Evolutionary conservation across 345 rosid genomes (phyloP), one percentile per base, ranked within the genome.

Genomic region (Rhodomyrtus tomentosa): DNA sequence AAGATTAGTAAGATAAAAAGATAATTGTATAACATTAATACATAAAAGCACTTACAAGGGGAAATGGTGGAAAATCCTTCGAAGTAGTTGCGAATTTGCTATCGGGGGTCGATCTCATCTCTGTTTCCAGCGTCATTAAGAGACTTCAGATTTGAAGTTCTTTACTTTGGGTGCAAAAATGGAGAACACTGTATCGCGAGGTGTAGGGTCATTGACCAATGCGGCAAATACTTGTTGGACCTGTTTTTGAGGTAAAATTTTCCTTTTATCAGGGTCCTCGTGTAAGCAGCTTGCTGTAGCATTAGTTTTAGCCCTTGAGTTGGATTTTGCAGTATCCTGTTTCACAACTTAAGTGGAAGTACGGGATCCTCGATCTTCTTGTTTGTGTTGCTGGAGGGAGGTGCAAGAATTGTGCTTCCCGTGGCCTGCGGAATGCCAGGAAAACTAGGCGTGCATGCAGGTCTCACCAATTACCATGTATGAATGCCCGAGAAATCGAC

Each of bases 321-420:
- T 62, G 76, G 42, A 38, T 16, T 62, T 62, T 2, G 42, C 24
- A 62, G 76, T 16, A 32, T 54, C 56, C 25, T 9, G 25, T 54
- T 21, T 21, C 56, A 21, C 56, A 21, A 25, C 22, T 32, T 62
- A 16, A 62, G 32, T 62, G 24, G 42, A 62, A 62, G 24, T 16
- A 32, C 24, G 1, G 12, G 76, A 36, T 81, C 58, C 45, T 54
- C 14, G 58, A 32, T 50, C 42, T 38, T 81, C 42, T 54, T 49
- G 83, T 36, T 27, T 87, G 87, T 88, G 85, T 50, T 83, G 85
- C 56, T 89, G 86, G 88, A 21, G 72, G 84, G 89, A 88, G 92
- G 92, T 95, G 93, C 95, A 92, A 93, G 90, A 93, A 89, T 92
- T 91, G 96, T 93, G 98, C 92, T 93, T 92, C 88, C 92, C 98